Evolutionary conservation across 202 grass and related monocot genomes (phyloP), one percentile per base, ranked within the genome.

Genomic region (Elaeis oleifera): DNA sequence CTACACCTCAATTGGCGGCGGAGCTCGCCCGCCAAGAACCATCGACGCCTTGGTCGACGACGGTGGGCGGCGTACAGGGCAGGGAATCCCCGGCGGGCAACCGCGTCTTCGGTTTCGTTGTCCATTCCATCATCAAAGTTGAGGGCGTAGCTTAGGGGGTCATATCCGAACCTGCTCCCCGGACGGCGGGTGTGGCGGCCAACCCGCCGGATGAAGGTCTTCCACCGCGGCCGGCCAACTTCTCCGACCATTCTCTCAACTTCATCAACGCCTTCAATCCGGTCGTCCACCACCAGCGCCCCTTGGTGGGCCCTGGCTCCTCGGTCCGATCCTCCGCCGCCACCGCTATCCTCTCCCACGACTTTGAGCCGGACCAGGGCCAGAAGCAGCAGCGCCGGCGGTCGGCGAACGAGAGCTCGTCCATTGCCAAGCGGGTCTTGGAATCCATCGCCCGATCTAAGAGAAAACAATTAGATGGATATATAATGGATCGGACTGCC

Each of bases 221-320:
- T 70, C 68, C 68, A 70, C 22, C 55, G 20, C 5, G 55, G 4
- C 68, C 55, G 1, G 68, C 68, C 28, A 70, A 11, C 32, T 59
- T 6, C 68, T 70, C 68, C 6, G 68, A 50, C 68, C 68, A 70
- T 55, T 70, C 68, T 20, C 68, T 31, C 55, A 70, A 54, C 55
- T 70, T 70, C 68, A 18, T 18, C 15, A 51, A 1, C 16, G 23
- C 68, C 22, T 9, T 49, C 54, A 58, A 9, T 2, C 54, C 55
- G 5, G 31, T 19, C 2, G 21, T 50, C 54, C 68, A 70, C 68
- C 68, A 51, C 21, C 19, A 4, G 21, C 54, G 31, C 18, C 31
- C 31, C 18, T n/a, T 50, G 4, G 32, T 7, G 1, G 54, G 20
- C 0, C 25, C 51, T 5, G 26, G 4, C 23, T 24, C 23, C 23